Conservation (phyloP, 257 asterid species). For the Solanum sitiens region DNA sequence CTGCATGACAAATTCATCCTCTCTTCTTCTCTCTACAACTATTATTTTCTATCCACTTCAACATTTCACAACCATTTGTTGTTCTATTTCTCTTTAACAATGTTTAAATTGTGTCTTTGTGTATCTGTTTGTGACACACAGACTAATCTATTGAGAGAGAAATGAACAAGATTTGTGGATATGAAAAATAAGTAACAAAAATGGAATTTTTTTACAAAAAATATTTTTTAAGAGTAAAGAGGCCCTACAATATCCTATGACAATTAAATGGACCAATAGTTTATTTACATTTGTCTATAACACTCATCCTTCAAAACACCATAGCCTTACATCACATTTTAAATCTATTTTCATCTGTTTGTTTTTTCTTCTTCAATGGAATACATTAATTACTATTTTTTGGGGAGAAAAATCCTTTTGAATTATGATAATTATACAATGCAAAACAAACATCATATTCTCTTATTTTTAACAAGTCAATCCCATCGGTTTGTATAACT, state of each 20-base stretch:
- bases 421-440: too few relatives aligned
- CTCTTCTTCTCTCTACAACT: constrained; percentile 12
- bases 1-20: constrained; percentile 44
- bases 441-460: too few relatives aligned
- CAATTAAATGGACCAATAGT: not conserved
- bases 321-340: too few relatives aligned
- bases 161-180: constrained; percentile 31
- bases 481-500: too few relatives aligned
- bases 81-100: not conserved
- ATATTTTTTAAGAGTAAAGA: constrained; percentile 9
- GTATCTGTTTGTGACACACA: constrained; percentile 5
- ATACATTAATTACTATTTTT: too few relatives aligned
- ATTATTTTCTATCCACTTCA: constrained; percentile 2
- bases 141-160: not conserved
- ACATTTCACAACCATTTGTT: not conserved
- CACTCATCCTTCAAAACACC: not conserved
- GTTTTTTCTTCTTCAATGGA: too few relatives aligned
- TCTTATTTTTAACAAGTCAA: too few relatives aligned
- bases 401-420: too few relatives aligned
- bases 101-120: constrained; percentile 6
- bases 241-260: constrained; percentile 38
- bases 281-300: not conserved
- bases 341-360: too few relatives aligned
- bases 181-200: not conserved
- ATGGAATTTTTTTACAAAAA: not conserved